These are phyloP conservation scores for Sporothrix euskadiensis DNA, from an alignment of 2,329 filamentous ascomycete genomes.

Conservation along the genomic window DNA sequence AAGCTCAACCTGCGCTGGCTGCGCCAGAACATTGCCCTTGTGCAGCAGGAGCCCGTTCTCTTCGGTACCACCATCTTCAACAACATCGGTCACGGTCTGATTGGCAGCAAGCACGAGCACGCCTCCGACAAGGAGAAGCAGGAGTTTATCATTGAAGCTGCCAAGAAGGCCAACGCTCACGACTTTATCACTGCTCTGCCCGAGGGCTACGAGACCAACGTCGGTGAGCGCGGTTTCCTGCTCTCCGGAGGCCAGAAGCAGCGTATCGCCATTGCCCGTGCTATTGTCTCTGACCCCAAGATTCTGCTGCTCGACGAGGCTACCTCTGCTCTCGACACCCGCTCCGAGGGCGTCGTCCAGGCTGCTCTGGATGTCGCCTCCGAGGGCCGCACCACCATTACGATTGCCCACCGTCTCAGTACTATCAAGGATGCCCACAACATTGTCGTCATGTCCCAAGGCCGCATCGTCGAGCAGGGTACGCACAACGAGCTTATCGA, in stretches of 20 bases:
- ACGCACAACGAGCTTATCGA: slow-evolving; percentile 79
- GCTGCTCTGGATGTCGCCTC: slow-evolving; percentile 85
- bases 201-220: slow-evolving; percentile 87
- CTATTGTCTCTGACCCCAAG: slow-evolving; percentile 87
- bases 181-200: slow-evolving; percentile 83
- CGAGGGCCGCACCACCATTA: slow-evolving; percentile 86
- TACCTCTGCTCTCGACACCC: slow-evolving; percentile 89
- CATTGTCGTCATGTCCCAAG: slow-evolving; percentile 88
- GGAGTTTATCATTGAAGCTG: slow-evolving; percentile 74
- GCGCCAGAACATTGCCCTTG: slow-evolving; percentile 85
- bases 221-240: slow-evolving; percentile 92
- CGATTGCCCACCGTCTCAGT: slow-evolving; percentile 91
- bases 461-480: slow-evolving; percentile 88
- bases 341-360: slow-evolving; percentile 92
- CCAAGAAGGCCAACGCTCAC: slow-evolving; percentile 89
- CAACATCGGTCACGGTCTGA: slow-evolving; percentile 88
- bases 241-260: slow-evolving; percentile 96
- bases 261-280: slow-evolving; percentile 89
- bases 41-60: slow-evolving; percentile 88
- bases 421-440: slow-evolving; percentile 94
- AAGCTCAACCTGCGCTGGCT: slow-evolving; percentile 86
- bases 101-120: slow-evolving; percentile 75
- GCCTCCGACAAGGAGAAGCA: slow-evolving; percentile 66
- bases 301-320: slow-evolving; percentile 93
- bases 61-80: slow-evolving; percentile 87